A percentile compares a stretch with the other conserved stretches of the same genome.
phyloP scores from a whole-genome alignment of 371 early-diverging fungal genomes.

The Mycotypha africana region DNA sequence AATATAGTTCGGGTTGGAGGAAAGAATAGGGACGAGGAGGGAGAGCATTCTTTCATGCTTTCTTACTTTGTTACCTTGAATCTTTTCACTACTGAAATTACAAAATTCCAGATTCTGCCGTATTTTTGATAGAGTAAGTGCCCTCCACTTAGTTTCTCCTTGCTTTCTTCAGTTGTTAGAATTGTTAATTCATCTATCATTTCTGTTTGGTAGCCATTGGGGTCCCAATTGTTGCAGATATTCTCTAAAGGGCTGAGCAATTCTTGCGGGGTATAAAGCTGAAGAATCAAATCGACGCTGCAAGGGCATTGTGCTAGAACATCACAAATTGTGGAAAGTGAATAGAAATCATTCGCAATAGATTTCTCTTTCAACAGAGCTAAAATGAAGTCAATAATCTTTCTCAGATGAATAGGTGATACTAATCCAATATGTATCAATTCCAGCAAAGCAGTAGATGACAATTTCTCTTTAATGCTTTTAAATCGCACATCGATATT shows the following conservation, averaged over 20 bases:
- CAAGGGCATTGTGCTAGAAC: constrained; percentile 27
- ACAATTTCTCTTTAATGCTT: constrained; percentile 12
- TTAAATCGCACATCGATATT: constrained; percentile 31
- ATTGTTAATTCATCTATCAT: constrained; percentile 11
- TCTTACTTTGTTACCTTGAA: constrained; percentile 42
- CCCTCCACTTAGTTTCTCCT: constrained; percentile 30
- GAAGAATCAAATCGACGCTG: constrained; percentile 36
- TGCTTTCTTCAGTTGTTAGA: constrained; percentile 7
- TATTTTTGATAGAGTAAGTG: constrained; percentile 27
- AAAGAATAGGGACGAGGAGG: too few species aligned
- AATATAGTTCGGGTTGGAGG: too few species aligned
- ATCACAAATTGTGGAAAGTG: constrained; percentile 30
- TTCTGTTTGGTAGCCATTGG: constrained; percentile 15
- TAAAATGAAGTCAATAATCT: constrained; percentile 29
- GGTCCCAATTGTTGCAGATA: constrained; percentile 37
- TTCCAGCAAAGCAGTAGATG: constrained; percentile 18
- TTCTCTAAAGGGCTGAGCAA: constrained; percentile 30
- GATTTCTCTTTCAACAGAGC: constrained; percentile 26
- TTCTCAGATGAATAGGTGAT: constrained; percentile 28
- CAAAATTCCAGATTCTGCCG: constrained; percentile 38
- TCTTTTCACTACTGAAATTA: constrained; percentile 19
- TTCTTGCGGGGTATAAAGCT: constrained; percentile 29
- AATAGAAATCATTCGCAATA: constrained; percentile 14
- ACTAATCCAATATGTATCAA: constrained; percentile 34
- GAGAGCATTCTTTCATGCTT: too few species aligned